A percentile compares a stretch with the other conserved stretches of the same genome.
Conservation (phyloP, 371 early-diverging fungal species). For the Mortierella sp. region DNA sequence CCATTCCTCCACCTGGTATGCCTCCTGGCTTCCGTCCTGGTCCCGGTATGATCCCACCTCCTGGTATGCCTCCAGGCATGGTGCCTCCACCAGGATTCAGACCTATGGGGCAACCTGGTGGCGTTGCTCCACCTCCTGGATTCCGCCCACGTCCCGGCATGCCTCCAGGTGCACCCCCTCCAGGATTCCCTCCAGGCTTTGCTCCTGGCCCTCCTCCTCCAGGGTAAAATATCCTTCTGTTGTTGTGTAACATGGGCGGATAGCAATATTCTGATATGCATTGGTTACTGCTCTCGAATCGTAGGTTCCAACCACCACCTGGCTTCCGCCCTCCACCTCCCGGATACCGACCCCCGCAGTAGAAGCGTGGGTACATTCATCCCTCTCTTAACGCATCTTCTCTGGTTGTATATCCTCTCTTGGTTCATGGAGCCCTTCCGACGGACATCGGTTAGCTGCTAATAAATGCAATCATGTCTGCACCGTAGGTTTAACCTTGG, state of each 20-base stretch:
- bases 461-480: too few species aligned
- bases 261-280: too few species aligned
- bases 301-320: conserved; percentile 54
- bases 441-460: too few species aligned
- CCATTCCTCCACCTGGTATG: conserved; percentile 55
- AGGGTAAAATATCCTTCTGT: conserved; percentile 23
- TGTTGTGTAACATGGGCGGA: too few species aligned
- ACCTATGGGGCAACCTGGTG: conserved; percentile 23
- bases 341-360: conserved; percentile 59
- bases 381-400: too few species aligned
- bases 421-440: too few species aligned
- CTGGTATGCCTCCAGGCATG: conserved; percentile 70
- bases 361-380: conserved; percentile 2
- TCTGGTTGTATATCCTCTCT: too few species aligned
- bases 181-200: conserved; percentile 55
- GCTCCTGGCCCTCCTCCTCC: conserved; percentile 54
- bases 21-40: conserved; percentile 61
- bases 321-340: conserved; percentile 68
- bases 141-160: conserved; percentile 38
- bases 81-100: conserved; percentile 57
- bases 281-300: background rate
- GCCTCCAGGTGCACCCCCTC: conserved; percentile 57
- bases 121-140: conserved; percentile 34
- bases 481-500: too few species aligned
- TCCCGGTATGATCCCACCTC: conserved; percentile 61